A percentile compares a stretch with the other conserved stretches of the same genome.
Evolutionary conservation across 2,329 filamentous ascomycete genomes (phyloP).

Genomic region (Stemphylium vesicarium): DNA sequence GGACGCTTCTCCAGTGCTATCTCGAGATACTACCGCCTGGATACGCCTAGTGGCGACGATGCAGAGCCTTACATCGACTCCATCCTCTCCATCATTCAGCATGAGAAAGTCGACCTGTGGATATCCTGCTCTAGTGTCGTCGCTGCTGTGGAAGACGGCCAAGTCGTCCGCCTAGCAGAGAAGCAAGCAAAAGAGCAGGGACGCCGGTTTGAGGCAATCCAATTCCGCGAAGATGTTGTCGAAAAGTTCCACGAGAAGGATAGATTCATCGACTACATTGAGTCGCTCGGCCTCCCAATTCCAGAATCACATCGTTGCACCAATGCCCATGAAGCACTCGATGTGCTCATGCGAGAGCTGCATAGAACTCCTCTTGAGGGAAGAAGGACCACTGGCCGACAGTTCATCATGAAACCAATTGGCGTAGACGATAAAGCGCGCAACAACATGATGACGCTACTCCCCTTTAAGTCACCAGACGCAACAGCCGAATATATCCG

Average conservation of each 20-base stretch:
- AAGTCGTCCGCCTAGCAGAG: slow-evolving; percentile 57
- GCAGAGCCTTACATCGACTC: slow-evolving; percentile 61
- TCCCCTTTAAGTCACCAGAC: slow-evolving; percentile 62
- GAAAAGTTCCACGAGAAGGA: slow-evolving; percentile 68
- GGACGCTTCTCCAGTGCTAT: slow-evolving; percentile 65
- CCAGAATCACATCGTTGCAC: slow-evolving; percentile 59
- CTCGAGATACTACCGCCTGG: slow-evolving; percentile 60
- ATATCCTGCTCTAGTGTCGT: slow-evolving; percentile 74
- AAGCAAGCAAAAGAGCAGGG: slow-evolving; percentile 58
- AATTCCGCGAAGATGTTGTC: slow-evolving; percentile 65
- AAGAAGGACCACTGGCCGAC: slow-evolving; percentile 41
- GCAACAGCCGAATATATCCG: slow-evolving; percentile 64
- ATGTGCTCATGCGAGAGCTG: slow-evolving; percentile 53
- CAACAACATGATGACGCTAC: slow-evolving; percentile 65
- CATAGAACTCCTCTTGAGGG: slow-evolving; percentile 13
- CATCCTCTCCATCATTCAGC: slow-evolving; percentile 64
- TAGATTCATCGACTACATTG: slow-evolving; percentile 66
- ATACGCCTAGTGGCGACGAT: slow-evolving; percentile 43
- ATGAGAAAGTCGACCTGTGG: slow-evolving; percentile 72
- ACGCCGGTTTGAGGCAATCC: slow-evolving; percentile 67
- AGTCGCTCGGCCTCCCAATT: slow-evolving; percentile 50
- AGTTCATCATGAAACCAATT: slow-evolving; percentile 72
- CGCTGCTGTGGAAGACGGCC: slow-evolving; percentile 69
- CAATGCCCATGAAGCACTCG: slow-evolving; percentile 60
- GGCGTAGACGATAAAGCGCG: slow-evolving; percentile 66